These are phyloP conservation scores for Saccharomycopsis babjevae DNA, from an alignment of 805 yeast genomes.

Conservation along the genomic window DNA sequence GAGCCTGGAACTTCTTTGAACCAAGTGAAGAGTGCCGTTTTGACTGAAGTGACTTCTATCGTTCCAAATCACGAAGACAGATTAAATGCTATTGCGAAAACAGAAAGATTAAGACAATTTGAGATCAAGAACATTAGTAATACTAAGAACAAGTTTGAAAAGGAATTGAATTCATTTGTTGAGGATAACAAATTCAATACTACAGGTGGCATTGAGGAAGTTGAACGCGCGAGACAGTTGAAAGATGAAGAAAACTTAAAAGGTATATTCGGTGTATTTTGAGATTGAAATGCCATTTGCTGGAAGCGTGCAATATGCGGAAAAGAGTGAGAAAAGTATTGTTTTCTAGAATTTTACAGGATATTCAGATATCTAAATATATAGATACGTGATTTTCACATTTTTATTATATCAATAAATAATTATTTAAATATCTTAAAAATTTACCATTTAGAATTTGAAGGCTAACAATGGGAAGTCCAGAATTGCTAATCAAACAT, in stretches of 20 bases:
- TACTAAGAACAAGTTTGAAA: slow-evolving; percentile 58
- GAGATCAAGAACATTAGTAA: slow-evolving; percentile 29
- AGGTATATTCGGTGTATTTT: slow-evolving; percentile 31
- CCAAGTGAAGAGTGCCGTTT: slow-evolving; percentile 62
- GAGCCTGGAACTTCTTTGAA: slow-evolving; percentile 56
- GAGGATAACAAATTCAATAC: slow-evolving; percentile 65
- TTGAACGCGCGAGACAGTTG: slow-evolving; percentile 56
- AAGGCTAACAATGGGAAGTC: too few relatives aligned
- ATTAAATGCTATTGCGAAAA: slow-evolving; percentile 78
- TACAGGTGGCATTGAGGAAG: slow-evolving; percentile 83
- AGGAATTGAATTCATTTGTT: slow-evolving; percentile 79
- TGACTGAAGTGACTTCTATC: slow-evolving; percentile 68
- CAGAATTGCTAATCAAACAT: too few relatives aligned
- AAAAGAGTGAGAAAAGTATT: background rate
- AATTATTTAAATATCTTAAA: too few relatives aligned
- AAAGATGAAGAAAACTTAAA: slow-evolving; percentile 67
- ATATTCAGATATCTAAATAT: too few relatives aligned
- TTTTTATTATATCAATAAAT: too few relatives aligned
- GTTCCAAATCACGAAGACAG: slow-evolving; percentile 79
- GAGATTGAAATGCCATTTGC: background rate
- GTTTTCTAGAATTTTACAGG: too few relatives aligned
- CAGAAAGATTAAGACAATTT: slow-evolving; percentile 68
- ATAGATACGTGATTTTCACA: too few relatives aligned
- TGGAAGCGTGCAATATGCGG: background rate
- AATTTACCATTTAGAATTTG: too few relatives aligned